Percentiles rank a stretch among this genome's conserved stretches.
Evolutionary conservation across 305 asterid species (phyloP).

Genomic region (Fraxinus latifolia): DNA sequence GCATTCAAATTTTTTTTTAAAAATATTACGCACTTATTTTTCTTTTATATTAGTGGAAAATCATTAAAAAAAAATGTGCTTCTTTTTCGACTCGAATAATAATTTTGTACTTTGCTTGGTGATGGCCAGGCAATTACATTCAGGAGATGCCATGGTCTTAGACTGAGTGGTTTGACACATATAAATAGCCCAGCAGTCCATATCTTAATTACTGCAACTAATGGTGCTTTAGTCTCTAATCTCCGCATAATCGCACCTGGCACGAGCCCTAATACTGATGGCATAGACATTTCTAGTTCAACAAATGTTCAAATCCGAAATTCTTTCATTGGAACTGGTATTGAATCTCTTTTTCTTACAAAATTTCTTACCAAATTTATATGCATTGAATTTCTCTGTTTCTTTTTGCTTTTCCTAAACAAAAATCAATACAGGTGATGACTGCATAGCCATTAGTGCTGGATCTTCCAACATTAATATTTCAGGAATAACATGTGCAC

Average conservation of each 20-base stretch:
- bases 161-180: constrained; percentile 44
- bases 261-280: constrained; percentile 67
- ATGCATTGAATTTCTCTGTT: background rate
- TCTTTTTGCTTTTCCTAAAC: background rate
- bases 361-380: background rate
- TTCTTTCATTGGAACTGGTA: constrained; percentile 56
- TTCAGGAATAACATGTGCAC: constrained; percentile 56
- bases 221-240: constrained; percentile 37
- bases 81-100: background rate
- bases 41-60: background rate
- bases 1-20: background rate
- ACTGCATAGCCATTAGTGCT: constrained; percentile 57
- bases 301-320: constrained; percentile 36
- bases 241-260: constrained; percentile 50
- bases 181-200: constrained; percentile 51
- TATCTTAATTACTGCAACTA: constrained; percentile 37
- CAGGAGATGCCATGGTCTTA: constrained; percentile 46
- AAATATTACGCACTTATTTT: background rate
- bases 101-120: background rate
- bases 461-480: constrained; percentile 49
- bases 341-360: background rate
- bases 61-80: background rate
- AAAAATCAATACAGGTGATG: constrained; percentile 40
- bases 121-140: constrained; percentile 45
- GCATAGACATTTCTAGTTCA: constrained; percentile 44